Conservation (phyloP, 2,329 filamentous ascomycete species). For the Diaporthe capsici region DNA sequence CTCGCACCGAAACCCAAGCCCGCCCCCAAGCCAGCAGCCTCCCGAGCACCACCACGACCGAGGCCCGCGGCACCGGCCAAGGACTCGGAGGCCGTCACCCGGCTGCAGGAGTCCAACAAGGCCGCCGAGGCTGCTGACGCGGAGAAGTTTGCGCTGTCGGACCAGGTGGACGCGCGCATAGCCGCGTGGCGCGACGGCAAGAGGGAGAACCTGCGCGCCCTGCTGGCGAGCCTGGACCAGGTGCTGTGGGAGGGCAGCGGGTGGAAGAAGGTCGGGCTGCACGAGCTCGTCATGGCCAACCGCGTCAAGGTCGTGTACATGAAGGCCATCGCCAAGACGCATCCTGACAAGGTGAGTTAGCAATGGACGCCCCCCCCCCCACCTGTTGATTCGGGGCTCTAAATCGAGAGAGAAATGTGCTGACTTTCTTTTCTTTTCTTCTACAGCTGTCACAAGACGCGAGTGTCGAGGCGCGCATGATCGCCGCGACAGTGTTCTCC, state of each 20-base stretch:
- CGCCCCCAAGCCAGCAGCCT: slow-evolving; percentile 55
- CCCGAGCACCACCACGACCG: slow-evolving; percentile 62
- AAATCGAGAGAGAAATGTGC: slow-evolving; percentile 14
- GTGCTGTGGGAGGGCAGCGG: slow-evolving; percentile 93
- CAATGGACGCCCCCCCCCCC: slow-evolving; percentile 14
- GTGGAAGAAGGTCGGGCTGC: slow-evolving; percentile 97
- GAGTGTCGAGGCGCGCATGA: slow-evolving; percentile 75
- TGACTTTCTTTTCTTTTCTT: slow-evolving; percentile 39
- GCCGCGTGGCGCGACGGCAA: slow-evolving; percentile 90
- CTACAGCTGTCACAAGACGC: slow-evolving; percentile 75
- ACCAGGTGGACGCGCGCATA: slow-evolving; percentile 86
- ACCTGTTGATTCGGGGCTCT: slow-evolving; percentile 21
- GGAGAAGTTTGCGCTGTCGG: slow-evolving; percentile 90
- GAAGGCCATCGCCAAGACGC: slow-evolving; percentile 98
- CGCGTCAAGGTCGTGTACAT: slow-evolving; percentile 99
- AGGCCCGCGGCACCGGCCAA: slow-evolving; percentile 61
- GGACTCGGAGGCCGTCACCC: slow-evolving; percentile 83
- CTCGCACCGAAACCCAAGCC: slow-evolving; percentile 76
- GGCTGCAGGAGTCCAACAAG: slow-evolving; percentile 85
- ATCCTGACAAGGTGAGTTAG: slow-evolving; percentile 92
- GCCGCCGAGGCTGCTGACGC: slow-evolving; percentile 90
- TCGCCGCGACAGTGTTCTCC: slow-evolving; percentile 76
- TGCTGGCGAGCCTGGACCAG: slow-evolving; percentile 87
- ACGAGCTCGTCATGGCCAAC: slow-evolving; percentile 90
- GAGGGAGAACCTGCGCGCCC: slow-evolving; percentile 89